Percentiles rank a stretch among this genome's conserved stretches.
phyloP scores from a whole-genome alignment of 805 yeast genomes.

The Maudiozyma pseudohumilis region DNA sequence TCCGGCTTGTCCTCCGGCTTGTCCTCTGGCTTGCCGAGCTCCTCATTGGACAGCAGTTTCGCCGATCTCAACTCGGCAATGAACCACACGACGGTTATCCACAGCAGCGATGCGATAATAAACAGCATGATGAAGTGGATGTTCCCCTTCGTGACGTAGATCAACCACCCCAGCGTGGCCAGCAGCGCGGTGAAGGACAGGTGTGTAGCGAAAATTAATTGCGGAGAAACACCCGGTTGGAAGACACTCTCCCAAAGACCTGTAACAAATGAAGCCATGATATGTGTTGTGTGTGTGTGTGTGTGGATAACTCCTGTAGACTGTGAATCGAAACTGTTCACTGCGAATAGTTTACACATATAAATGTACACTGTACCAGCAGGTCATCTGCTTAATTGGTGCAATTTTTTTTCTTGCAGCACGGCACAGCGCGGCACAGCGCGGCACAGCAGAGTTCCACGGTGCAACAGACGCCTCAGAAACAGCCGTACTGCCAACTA shows the following conservation, averaged over 20 bases:
- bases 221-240: constrained; percentile 89
- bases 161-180: constrained; percentile 44
- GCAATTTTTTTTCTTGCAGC: too few species aligned
- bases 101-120: constrained; percentile 52
- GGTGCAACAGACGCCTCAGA: too few species aligned
- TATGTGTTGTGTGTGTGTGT: too few species aligned
- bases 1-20: constrained; percentile 4
- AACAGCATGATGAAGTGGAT: constrained; percentile 55
- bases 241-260: constrained; percentile 87
- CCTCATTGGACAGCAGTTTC: constrained; percentile 26
- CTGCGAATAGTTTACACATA: too few species aligned
- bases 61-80: constrained; percentile 49
- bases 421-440: too few species aligned
- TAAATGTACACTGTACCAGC: too few species aligned
- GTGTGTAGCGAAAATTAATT: constrained; percentile 82
- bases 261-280: constrained; percentile 19
- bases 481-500: too few species aligned
- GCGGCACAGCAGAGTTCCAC: too few species aligned
- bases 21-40: constrained; percentile 12
- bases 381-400: too few species aligned
- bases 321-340: too few species aligned
- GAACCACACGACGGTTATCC: constrained; percentile 85
- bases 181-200: constrained; percentile 59
- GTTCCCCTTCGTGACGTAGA: constrained; percentile 47
- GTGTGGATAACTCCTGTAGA: too few species aligned